A percentile compares a stretch with the other conserved stretches of the same genome.
Conservation (phyloP, 768 basidiomycete genomes). For the Tricholoma hemisulphureum region DNA sequence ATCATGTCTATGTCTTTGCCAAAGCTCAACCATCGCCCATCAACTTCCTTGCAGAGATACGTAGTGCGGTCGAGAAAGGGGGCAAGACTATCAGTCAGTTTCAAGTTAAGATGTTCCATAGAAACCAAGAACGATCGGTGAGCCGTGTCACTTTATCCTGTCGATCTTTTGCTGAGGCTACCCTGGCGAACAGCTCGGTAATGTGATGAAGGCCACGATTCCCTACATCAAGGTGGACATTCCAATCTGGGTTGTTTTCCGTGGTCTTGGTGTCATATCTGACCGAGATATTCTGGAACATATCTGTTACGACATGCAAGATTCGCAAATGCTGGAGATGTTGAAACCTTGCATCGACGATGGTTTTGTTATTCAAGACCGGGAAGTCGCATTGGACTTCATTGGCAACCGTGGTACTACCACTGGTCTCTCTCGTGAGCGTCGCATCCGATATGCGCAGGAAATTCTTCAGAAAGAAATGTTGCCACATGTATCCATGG, state of each 20-base stretch:
- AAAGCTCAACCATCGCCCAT: conserved; percentile 97
- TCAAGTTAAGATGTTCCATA: conserved; percentile 95
- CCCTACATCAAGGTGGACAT: conserved; percentile 99
- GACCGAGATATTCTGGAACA: conserved; percentile 98
- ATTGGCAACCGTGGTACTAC: conserved; percentile 98
- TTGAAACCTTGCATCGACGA: conserved; percentile 98
- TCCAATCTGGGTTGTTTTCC: conserved; percentile 98
- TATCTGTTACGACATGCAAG: conserved; percentile 97
- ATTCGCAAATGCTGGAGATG: conserved; percentile 96
- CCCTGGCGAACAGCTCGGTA: conserved; percentile 59
- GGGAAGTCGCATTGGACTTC: conserved; percentile 95
- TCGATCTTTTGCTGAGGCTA: conserved; percentile 9
- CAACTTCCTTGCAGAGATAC: conserved; percentile 94
- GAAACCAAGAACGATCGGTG: conserved; percentile 86
- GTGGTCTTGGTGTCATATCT: conserved; percentile 94
- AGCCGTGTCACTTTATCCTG: conserved; percentile 28
- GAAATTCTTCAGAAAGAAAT: conserved; percentile 99
- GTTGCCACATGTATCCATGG: conserved; percentile 95
- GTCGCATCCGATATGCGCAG: conserved; percentile 93
- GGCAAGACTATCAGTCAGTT: conserved; percentile 98
- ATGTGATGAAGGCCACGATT: conserved; percentile 94
- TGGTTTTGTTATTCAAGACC: conserved; percentile 96
- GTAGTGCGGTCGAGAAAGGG: conserved; percentile 95
- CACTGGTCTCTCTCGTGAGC: conserved; percentile 85
- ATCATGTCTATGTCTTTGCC: conserved; percentile 98